Evolutionary conservation across 768 basidiomycete species (phyloP).

Genomic region (Lactarius evosmus): DNA sequence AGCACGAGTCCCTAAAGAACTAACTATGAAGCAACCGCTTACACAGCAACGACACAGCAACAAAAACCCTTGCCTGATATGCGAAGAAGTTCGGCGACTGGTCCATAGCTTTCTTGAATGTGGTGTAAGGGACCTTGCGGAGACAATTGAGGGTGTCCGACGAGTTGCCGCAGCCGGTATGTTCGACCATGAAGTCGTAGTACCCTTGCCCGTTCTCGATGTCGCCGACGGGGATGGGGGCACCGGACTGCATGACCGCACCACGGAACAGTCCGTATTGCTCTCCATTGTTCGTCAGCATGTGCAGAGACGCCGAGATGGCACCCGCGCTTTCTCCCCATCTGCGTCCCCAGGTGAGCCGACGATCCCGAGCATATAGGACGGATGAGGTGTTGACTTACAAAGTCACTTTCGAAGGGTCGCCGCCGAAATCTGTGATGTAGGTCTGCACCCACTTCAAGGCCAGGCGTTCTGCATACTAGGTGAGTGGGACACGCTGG

Average conservation of each 20-base stretch:
- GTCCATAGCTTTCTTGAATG: constrained; percentile 37
- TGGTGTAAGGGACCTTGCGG: constrained; percentile 36
- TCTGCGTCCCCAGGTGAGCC: constrained; percentile 29
- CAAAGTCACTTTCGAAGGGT: constrained; percentile 58
- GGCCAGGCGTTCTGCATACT: constrained; percentile 49
- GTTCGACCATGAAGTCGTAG: constrained; percentile 43
- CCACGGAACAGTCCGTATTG: constrained; percentile 41
- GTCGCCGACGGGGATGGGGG: constrained; percentile 36
- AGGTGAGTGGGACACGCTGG: neutral
- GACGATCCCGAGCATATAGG: constrained; percentile 10
- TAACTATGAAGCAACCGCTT: neutral
- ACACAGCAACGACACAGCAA: neutral
- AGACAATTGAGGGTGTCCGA: constrained; percentile 44
- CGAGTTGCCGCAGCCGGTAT: constrained; percentile 37
- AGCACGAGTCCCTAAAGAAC: constrained; percentile 28
- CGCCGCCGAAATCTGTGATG: constrained; percentile 61
- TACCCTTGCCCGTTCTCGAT: constrained; percentile 35
- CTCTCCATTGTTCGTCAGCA: constrained; percentile 41
- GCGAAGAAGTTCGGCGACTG: constrained; percentile 34
- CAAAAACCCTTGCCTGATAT: constrained; percentile 32
- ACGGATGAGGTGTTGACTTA: constrained; percentile 32
- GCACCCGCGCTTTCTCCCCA: constrained; percentile 58
- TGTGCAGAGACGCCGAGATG: constrained; percentile 44
- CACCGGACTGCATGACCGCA: constrained; percentile 46
- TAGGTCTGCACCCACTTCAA: constrained; percentile 66